phyloP scores from a whole-genome alignment of 2,329 filamentous ascomycete genomes.

The Cladophialophora psammophila region DNA sequence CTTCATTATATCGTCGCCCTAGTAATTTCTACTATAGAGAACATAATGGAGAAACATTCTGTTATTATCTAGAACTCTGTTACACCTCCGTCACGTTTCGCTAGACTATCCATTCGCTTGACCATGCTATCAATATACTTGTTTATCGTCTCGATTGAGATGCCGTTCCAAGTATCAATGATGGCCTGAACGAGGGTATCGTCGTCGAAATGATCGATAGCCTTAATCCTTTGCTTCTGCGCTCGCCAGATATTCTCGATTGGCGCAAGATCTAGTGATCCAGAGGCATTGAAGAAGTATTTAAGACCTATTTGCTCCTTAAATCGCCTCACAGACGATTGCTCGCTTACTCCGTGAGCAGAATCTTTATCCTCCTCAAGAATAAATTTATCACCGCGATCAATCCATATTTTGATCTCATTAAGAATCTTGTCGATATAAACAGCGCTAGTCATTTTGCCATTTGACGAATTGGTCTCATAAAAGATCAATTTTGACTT shows the following conservation, averaged over 20 bases:
- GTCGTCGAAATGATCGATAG: background rate
- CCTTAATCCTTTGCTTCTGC: background rate
- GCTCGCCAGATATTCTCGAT: conserved; percentile 2
- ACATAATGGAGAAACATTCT: no score
- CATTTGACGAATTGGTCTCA: conserved; percentile 9
- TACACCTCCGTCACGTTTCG: background rate
- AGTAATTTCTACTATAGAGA: no score
- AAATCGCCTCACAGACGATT: background rate
- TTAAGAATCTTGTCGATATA: background rate
- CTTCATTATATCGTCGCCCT: no score
- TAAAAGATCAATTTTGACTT: background rate
- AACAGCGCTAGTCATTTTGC: background rate
- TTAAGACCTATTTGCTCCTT: background rate
- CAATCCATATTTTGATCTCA: background rate
- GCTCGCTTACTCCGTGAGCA: background rate
- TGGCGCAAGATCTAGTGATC: conserved; percentile 4
- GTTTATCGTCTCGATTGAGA: background rate
- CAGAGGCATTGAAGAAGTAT: background rate
- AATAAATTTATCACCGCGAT: background rate
- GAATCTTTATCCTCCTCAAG: background rate
- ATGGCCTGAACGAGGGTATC: background rate
- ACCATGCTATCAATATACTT: background rate
- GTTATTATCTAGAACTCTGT: no score
- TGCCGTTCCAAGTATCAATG: background rate
- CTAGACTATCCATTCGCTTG: background rate